Evolutionary conservation across 2,329 filamentous ascomycete species (phyloP).

Genomic region (Aureobasidium zeae): DNA sequence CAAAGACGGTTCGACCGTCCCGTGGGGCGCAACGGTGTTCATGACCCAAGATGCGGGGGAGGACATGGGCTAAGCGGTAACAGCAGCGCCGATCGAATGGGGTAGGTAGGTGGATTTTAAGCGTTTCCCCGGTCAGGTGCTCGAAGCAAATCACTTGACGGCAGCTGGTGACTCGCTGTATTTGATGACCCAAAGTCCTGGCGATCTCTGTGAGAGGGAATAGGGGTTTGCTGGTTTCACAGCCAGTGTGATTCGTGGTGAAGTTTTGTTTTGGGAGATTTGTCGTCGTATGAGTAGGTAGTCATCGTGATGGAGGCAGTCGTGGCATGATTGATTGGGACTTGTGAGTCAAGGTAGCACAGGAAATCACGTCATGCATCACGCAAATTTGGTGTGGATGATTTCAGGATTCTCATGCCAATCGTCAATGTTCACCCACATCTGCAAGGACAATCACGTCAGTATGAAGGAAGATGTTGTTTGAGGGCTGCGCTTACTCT

Average conservation of each 20-base stretch:
- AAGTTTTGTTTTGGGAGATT: constrained; percentile 2
- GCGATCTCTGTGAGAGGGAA: neutral
- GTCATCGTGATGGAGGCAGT: neutral
- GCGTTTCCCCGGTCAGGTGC: constrained; percentile 14
- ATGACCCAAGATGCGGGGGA: constrained; percentile 10
- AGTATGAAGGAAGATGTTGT: constrained; percentile 6
- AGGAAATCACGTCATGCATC: constrained; percentile 23
- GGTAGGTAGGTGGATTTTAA: constrained; percentile 9
- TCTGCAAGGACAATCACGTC: constrained; percentile 49
- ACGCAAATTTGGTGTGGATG: constrained; percentile 96
- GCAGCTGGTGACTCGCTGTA: constrained; percentile 9
- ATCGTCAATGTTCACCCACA: constrained; percentile 99
- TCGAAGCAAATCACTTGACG: constrained; percentile 1
- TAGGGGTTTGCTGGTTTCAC: constrained; percentile 8
- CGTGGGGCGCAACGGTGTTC: no score
- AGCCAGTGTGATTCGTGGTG: neutral
- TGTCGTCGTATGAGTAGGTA: no score
- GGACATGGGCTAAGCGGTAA: no score
- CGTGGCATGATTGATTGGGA: neutral
- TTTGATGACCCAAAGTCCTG: constrained; percentile 2
- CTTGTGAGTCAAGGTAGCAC: constrained; percentile 9
- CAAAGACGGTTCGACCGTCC: neutral
- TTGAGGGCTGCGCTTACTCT: constrained; percentile 56
- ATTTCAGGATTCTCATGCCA: constrained; percentile 99
- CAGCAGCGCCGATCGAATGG: neutral